These are phyloP conservation scores for Peterozyma toletana DNA, from an alignment of 805 yeast genomes.

Conservation along the genomic window DNA sequence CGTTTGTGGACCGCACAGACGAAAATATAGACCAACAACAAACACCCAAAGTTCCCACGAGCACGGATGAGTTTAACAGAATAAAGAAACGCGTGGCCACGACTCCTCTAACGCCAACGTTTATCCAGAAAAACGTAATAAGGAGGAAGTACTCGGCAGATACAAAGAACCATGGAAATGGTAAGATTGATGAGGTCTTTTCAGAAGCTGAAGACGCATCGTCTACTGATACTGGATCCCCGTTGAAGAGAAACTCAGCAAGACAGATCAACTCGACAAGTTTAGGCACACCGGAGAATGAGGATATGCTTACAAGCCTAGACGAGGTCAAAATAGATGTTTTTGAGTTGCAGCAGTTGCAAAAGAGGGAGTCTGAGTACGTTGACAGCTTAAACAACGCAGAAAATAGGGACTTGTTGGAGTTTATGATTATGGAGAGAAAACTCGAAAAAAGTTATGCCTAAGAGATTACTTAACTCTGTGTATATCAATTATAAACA, in stretches of 20 bases:
- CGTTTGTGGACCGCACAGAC: background rate
- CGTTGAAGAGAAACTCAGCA: background rate
- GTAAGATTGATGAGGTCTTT: no score
- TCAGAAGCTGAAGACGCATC: no score
- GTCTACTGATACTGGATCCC: no score
- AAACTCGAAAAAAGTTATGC: background rate
- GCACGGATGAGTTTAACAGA: no score
- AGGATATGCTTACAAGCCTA: no score
- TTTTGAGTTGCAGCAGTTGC: background rate
- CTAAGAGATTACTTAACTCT: no score
- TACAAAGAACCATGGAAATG: background rate
- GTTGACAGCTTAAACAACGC: background rate
- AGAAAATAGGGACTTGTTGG: background rate
- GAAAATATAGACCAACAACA: background rate
- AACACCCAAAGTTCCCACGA: background rate
- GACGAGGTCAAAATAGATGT: no score
- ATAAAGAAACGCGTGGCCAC: background rate
- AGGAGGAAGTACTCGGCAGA: background rate
- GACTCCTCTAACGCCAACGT: constrained; percentile 3
- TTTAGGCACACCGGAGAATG: no score
- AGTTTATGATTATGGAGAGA: constrained; percentile 5
- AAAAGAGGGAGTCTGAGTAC: no score
- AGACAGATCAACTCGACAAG: background rate
- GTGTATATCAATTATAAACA: no score
- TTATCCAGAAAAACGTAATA: background rate